Conservation (phyloP, 345 rosid genomes). For the Salix caprea region DNA sequence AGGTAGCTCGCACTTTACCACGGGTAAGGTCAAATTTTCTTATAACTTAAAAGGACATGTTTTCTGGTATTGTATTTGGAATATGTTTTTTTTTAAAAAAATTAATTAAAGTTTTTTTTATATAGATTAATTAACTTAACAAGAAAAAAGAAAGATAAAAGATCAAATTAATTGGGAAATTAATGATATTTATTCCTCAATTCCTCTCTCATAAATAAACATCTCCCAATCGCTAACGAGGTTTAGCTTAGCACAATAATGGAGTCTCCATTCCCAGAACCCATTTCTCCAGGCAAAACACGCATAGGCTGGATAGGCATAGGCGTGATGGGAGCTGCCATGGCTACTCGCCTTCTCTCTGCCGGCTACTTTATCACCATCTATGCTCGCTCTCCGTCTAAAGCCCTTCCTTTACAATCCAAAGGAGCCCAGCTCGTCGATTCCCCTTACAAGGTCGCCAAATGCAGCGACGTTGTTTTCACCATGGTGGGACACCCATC, state of each 20-base stretch:
- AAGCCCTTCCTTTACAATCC: constrained; percentile 47
- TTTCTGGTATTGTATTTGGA: too few relatives aligned
- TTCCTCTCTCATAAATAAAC: neutral
- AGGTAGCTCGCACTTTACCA: too few relatives aligned
- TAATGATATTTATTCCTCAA: neutral
- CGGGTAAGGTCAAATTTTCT: too few relatives aligned
- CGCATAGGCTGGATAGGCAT: constrained; percentile 83
- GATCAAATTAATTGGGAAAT: neutral
- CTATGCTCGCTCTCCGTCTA: constrained; percentile 65
- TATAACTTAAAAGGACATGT: too few relatives aligned
- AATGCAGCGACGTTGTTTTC: constrained; percentile 53
- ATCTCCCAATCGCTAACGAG: neutral
- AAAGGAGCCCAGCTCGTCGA: constrained; percentile 50
- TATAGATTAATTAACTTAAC: too few relatives aligned
- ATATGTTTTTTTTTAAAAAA: too few relatives aligned
- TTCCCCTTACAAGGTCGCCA: constrained; percentile 47
- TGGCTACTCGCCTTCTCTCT: constrained; percentile 72
- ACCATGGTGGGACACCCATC: constrained; percentile 78
- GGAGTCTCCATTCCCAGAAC: constrained; percentile 56
- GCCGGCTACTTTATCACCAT: constrained; percentile 59
- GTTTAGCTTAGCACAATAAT: constrained; percentile 16
- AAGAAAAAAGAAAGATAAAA: too few relatives aligned
- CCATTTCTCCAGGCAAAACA: constrained; percentile 46
- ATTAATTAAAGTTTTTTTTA: too few relatives aligned
- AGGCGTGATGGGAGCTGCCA: constrained; percentile 81